These are phyloP conservation scores for Talaromyces liani DNA, from an alignment of 495 filamentous ascomycete species.

Conservation along the genomic window DNA sequence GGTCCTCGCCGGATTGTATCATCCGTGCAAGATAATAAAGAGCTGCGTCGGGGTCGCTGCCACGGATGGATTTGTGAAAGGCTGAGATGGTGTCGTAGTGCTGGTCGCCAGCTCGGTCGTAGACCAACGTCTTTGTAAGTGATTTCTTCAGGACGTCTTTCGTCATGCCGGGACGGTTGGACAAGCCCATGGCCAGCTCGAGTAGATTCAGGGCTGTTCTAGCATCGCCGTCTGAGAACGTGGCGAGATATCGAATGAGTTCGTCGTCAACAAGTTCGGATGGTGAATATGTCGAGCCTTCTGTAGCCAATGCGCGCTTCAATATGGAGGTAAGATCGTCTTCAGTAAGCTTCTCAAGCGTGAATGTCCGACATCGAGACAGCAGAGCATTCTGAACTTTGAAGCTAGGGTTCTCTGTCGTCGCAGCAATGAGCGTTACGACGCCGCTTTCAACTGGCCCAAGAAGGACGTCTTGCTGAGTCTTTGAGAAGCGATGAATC, in stretches of 20 bases:
- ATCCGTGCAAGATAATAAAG: slow-evolving; percentile 93
- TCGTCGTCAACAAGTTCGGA: slow-evolving; percentile 66
- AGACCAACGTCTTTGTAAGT: slow-evolving; percentile 84
- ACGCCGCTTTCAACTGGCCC: slow-evolving; percentile 88
- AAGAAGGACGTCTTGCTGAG: slow-evolving; percentile 92
- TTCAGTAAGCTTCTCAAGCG: slow-evolving; percentile 63
- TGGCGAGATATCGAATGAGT: slow-evolving; percentile 70
- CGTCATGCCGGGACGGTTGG: slow-evolving; percentile 42
- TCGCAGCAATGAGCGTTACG: slow-evolving; percentile 88
- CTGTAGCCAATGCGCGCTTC: slow-evolving; percentile 58
- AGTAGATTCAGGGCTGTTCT: slow-evolving; percentile 88
- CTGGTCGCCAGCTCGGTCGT: slow-evolving; percentile 90
- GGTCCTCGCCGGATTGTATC: slow-evolving; percentile 94
- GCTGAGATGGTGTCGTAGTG: slow-evolving; percentile 95
- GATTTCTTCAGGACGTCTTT: slow-evolving; percentile 66
- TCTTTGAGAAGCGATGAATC: slow-evolving; percentile 89
- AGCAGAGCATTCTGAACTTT: slow-evolving; percentile 85
- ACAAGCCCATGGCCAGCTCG: slow-evolving; percentile 69
- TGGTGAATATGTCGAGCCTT: slow-evolving; percentile 46
- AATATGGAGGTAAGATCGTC: slow-evolving; percentile 68
- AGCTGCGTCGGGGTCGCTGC: slow-evolving; percentile 75
- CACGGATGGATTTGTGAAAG: slow-evolving; percentile 92
- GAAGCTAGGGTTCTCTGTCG: slow-evolving; percentile 95
- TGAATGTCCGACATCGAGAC: slow-evolving; percentile 86
- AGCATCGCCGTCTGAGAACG: slow-evolving; percentile 86